Evolutionary conservation across 768 basidiomycete genomes (phyloP).

Genomic region (Cyclocybe aegerita): DNA sequence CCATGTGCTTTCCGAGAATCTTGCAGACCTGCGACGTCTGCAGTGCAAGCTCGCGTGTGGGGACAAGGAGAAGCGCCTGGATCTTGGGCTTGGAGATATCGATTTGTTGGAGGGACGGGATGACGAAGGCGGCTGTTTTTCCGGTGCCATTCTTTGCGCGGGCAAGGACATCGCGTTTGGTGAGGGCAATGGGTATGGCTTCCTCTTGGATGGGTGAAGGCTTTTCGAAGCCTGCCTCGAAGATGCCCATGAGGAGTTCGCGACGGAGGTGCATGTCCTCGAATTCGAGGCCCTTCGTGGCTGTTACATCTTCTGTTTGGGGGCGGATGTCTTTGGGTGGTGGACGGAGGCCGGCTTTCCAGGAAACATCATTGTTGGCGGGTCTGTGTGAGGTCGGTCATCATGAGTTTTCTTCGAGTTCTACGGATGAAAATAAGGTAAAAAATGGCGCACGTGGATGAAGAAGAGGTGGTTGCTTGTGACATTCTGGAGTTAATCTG

Average conservation of each 20-base stretch:
- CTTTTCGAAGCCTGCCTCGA: constrained; percentile 95
- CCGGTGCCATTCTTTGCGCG: constrained; percentile 97
- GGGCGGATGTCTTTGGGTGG: constrained; percentile 92
- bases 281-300: constrained; percentile 91
- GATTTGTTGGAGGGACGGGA: constrained; percentile 92
- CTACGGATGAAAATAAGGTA: not conserved
- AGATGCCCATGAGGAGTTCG: constrained; percentile 99
- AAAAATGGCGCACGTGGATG: constrained; percentile 23
- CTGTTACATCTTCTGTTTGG: constrained; percentile 96
- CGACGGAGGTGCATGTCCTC: constrained; percentile 92
- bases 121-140: constrained; percentile 98
- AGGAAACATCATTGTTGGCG: constrained; percentile 42
- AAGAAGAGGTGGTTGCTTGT: constrained; percentile 23
- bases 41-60: constrained; percentile 96
- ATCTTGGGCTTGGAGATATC: constrained; percentile 84
- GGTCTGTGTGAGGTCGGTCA: constrained; percentile 22
- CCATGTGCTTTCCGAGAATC: constrained; percentile 94
- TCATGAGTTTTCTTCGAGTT: constrained; percentile 2
- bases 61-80: constrained; percentile 94
- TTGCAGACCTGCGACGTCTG: constrained; percentile 99
- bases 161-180: constrained; percentile 91
- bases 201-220: constrained; percentile 99
- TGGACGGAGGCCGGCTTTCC: constrained; percentile 78
- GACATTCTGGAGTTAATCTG: constrained; percentile 19
- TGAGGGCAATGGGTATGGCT: constrained; percentile 93